Conservation (phyloP, 331 rosid species). For the Cucumis variabilis region DNA sequence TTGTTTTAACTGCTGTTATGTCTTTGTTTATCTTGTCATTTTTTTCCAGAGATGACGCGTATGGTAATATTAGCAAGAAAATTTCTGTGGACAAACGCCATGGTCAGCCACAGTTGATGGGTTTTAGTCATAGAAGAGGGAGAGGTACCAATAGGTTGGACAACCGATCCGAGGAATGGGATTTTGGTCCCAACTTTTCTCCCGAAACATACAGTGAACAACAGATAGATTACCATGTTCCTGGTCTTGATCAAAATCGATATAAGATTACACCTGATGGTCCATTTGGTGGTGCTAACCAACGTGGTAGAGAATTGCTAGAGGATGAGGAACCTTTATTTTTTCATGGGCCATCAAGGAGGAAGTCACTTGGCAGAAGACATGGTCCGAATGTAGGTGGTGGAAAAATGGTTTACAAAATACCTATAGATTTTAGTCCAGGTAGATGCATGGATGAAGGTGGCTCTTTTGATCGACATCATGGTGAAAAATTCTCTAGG, state of each 20-base stretch:
- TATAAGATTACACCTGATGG: slow-evolving; percentile 61
- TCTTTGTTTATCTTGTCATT: no score
- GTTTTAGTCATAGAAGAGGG: slow-evolving; percentile 78
- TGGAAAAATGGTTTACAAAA: slow-evolving; percentile 65
- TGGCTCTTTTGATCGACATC: slow-evolving; percentile 64
- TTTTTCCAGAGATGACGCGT: slow-evolving; percentile 7
- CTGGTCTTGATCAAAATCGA: slow-evolving; percentile 62
- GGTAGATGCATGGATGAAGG: slow-evolving; percentile 64
- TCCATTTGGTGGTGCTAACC: slow-evolving; percentile 67
- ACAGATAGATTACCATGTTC: slow-evolving; percentile 59
- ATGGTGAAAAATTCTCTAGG: slow-evolving; percentile 66
- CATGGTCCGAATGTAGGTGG: slow-evolving; percentile 43
- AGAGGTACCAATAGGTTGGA: slow-evolving; percentile 51
- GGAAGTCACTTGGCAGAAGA: slow-evolving; percentile 71
- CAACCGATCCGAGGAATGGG: slow-evolving; percentile 58
- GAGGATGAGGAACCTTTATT: slow-evolving; percentile 57
- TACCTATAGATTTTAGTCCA: slow-evolving; percentile 66
- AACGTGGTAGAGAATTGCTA: slow-evolving; percentile 66
- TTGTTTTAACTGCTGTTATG: no score
- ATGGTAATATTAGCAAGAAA: slow-evolving; percentile 55
- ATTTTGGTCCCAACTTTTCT: slow-evolving; percentile 59
- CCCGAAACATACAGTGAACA: slow-evolving; percentile 70
- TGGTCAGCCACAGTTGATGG: slow-evolving; percentile 63
- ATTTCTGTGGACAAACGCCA: slow-evolving; percentile 75
- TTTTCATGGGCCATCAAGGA: slow-evolving; percentile 65